Base-by-base conservation (phyloP, 257 asterid species). In the Jacaranda copaia region DNA sequence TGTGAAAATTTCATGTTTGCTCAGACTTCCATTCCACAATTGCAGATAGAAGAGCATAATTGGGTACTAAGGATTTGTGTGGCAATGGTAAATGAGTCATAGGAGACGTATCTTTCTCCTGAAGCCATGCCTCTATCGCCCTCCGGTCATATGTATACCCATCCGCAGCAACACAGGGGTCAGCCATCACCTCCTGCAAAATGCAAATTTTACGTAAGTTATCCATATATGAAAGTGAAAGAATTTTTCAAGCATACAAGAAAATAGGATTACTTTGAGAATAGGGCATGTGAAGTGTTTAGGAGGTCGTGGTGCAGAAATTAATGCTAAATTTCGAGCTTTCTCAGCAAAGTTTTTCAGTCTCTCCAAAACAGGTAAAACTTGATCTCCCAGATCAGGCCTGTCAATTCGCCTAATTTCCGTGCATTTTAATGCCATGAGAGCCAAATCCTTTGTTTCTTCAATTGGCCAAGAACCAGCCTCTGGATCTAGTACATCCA, bases 141-240 rank as follows among this genome's bases (percentile, higher is more conserved):
- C 62, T 76, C 68, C 93, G 77, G 10, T 94, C 96, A 32, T 94
- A 94, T 0, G 97, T 88, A 76, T 88, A 93, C 10, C 99, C 99
- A 77, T 94, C 99, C 65, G 90, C 97, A 76, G 98, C 99, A 68
- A 94, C 99, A 84, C 91, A 85, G 19, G 99, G 98, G 45, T 94
- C 97, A 2, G 57, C 63, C 98, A 91, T 94, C 40, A 91, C 89
- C 75, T 83, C 97, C 98, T 94, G 92, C 60, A 59, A 80, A 6
- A 42, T 14, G 53, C 79, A 70, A 70, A 80, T 16, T 16, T 46
- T 11, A 11, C 68, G 6, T 8, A 36, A 20, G 32, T 25, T 25
- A 25, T 25, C 32, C 32, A 25, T 25, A 25, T 25, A 25, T 25
- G 32, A 25, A 25, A 25, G 32, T 25, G n/a, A 25, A 25, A 25